Evolutionary conservation across 306 rosid species (phyloP).

Genomic region (Acacia melanoxylon): DNA sequence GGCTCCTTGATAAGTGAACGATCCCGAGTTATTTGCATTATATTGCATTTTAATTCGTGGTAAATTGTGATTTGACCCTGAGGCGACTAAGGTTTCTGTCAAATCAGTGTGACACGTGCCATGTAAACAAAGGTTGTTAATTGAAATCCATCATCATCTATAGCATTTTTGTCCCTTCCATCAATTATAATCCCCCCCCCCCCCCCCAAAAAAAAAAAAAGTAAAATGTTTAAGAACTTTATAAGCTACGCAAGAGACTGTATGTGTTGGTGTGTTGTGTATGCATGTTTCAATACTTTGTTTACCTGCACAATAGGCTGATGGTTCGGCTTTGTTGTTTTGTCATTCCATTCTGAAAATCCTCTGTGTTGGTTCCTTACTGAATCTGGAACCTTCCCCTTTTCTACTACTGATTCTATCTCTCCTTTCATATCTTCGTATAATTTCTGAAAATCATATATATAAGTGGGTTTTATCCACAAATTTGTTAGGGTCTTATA

Average conservation of each 20-base stretch:
- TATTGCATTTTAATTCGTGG: no score
- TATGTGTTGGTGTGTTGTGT: no score
- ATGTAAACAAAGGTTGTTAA: slow-evolving; percentile 61
- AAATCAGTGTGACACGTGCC: no score
- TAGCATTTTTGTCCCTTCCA: slow-evolving; percentile 46
- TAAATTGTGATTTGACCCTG: no score
- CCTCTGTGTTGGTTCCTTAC: slow-evolving; percentile 40
- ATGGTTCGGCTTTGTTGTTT: slow-evolving; percentile 58
- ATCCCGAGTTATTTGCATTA: no score
- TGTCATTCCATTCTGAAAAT: slow-evolving; percentile 61
- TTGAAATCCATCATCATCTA: slow-evolving; percentile 51
- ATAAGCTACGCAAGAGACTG: not conserved
- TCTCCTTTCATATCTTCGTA: slow-evolving; percentile 67
- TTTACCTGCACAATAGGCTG: slow-evolving; percentile 60
- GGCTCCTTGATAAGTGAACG: no score
- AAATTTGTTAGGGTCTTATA: no score
- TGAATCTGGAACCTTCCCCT: slow-evolving; percentile 45
- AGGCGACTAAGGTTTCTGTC: no score
- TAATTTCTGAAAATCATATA: slow-evolving; percentile 42
- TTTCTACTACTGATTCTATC: slow-evolving; percentile 40
- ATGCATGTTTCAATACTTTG: not conserved
- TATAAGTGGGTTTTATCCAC: no score
- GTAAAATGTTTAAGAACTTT: not conserved
- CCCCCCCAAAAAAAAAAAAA: not conserved
- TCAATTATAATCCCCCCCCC: slow-evolving; percentile 49